Base-by-base conservation (phyloP, 495 filamentous ascomycete species). In the Penicillium fimorum region DNA sequence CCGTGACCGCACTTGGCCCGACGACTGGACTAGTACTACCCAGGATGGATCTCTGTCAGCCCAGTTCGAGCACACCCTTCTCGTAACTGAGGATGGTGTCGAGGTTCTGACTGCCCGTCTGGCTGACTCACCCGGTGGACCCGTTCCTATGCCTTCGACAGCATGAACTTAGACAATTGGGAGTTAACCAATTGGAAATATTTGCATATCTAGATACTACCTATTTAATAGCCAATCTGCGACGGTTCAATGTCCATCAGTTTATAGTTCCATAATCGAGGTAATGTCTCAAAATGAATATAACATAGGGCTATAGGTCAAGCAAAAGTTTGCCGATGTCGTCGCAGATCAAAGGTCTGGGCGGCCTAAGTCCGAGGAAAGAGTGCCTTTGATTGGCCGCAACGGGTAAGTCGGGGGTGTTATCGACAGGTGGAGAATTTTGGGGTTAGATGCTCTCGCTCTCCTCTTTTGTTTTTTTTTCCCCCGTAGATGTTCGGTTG, bases 61-160 rank as follows among this genome's bases (percentile, higher is more conserved):
- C 0, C 91, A 96, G 69, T 96, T 96, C 66, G 92, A 99, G 67
- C 94, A 99, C 69, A 99, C 94, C 0, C 80, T 96, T 35, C 73
- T 99, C 3, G 93, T 97, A 2, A 99, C 94, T 0, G 92, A 94
- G 66, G 87, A 89, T 50, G 94, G 94, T 1, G 91, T 96, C 13
- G 94, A 99, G 76, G 80, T 97, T 38, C 72, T 99, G 63, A 99
- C 94, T 1, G 94, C 93, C 29, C 82, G 94, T 60, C 71, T 84
- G 41, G 77, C 84, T 20, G 82, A 87, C 66, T 96, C 92, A 5
- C 94, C 94, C 0, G 94, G 94, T 42, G 94, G 94, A 0, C 81
- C 89, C 18, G 72, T 96, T 30, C 76, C 85, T 3, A 89, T 93
- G 79, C 91, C 82, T 2, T 46, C 22, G 17, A 20, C 29, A 5